Conservation (phyloP, 768 basidiomycete species). For the Amyloporia xantha region DNA sequence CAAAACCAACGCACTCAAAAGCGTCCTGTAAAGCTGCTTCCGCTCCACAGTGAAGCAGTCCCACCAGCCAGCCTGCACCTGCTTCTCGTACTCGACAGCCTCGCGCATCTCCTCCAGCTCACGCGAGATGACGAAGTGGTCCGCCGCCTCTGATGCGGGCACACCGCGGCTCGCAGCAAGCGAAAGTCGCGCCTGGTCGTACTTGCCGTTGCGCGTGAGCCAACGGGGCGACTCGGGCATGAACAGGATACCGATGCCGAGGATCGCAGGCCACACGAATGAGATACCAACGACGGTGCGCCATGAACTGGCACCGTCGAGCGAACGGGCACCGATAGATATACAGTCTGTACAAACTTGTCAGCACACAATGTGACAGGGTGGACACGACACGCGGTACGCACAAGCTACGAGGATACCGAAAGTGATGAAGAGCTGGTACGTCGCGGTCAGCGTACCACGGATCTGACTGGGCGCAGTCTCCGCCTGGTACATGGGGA, state of each 20-base stretch:
- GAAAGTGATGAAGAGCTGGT: conserved; percentile 56
- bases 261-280: conserved; percentile 54
- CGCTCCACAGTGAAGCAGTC: conserved; percentile 54
- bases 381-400: conserved; percentile 18
- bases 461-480: conserved; percentile 67
- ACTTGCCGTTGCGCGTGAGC: conserved; percentile 44
- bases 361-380: conserved; percentile 4
- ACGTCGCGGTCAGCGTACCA: conserved; percentile 49
- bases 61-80: conserved; percentile 49
- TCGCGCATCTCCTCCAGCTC: conserved; percentile 49
- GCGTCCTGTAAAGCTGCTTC: conserved; percentile 59
- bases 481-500: conserved; percentile 72
- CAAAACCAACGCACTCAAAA: conserved; percentile 32
- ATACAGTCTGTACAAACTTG: conserved; percentile 46
- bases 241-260: conserved; percentile 57
- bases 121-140: conserved; percentile 35
- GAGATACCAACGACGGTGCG: conserved; percentile 55
- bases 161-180: conserved; percentile 47
- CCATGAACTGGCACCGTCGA: conserved; percentile 48
- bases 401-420: conserved; percentile 62
- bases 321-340: conserved; percentile 55
- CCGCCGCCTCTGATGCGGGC: conserved; percentile 29
- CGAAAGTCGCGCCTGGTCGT: conserved; percentile 42
- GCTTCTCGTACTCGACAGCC: conserved; percentile 44
- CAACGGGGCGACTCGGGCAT: conserved; percentile 66